A percentile compares a stretch with the other conserved stretches of the same genome.
Conservation (phyloP, 768 basidiomycete species). For the Tephrocybe sp. region DNA sequence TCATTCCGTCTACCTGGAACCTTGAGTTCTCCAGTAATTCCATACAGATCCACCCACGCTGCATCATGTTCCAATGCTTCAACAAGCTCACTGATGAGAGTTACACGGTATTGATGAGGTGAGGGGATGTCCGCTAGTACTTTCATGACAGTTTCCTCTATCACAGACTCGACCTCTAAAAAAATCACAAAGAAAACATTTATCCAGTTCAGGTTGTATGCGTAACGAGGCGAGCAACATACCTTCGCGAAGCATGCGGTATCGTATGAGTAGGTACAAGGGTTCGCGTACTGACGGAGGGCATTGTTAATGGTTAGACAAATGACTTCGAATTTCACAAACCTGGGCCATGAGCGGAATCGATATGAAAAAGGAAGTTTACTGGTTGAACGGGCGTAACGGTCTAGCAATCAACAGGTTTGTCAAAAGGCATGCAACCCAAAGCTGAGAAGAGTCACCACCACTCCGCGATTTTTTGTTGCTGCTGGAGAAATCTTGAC, state of each 20-base stretch:
- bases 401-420: slow-evolving; percentile 46
- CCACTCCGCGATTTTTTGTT: slow-evolving; percentile 43
- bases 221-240: slow-evolving; percentile 1
- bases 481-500: slow-evolving; percentile 53
- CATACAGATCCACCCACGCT: slow-evolving; percentile 70
- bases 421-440: neutral
- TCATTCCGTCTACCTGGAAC: slow-evolving; percentile 45
- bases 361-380: slow-evolving; percentile 80
- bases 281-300: slow-evolving; percentile 54
- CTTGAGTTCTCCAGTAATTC: slow-evolving; percentile 66
- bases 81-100: slow-evolving; percentile 49
- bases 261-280: slow-evolving; percentile 64
- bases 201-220: neutral
- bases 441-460: slow-evolving; percentile 41
- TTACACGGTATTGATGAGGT: slow-evolving; percentile 37
- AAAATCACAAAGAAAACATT: neutral
- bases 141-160: slow-evolving; percentile 48
- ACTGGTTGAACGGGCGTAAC: slow-evolving; percentile 75
- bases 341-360: slow-evolving; percentile 65
- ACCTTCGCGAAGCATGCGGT: slow-evolving; percentile 87
- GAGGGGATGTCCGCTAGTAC: slow-evolving; percentile 36
- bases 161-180: slow-evolving; percentile 69
- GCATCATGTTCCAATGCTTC: slow-evolving; percentile 62
- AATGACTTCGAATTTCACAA: slow-evolving; percentile 9
- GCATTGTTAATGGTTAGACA: neutral